A percentile compares a stretch with the other conserved stretches of the same genome.
Evolutionary conservation across 2,329 filamentous ascomycete genomes (phyloP).

Genomic region (Cordyceps cateniannulata): DNA sequence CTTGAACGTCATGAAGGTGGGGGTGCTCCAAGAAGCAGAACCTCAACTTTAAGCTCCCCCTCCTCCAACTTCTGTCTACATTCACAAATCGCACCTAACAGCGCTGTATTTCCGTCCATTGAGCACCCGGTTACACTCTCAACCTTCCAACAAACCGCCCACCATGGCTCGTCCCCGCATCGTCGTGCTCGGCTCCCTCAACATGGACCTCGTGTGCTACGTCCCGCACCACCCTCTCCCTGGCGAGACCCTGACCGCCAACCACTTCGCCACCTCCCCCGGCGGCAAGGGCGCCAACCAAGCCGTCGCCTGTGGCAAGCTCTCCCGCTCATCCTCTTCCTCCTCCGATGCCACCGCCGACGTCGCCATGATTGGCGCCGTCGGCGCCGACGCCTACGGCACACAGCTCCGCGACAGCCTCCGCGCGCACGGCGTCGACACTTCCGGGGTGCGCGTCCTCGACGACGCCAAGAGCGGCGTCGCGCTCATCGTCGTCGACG

Average conservation of each 20-base stretch:
- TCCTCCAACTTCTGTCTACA: background rate
- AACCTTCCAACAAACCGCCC: background rate
- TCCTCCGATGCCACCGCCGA: slow-evolving; percentile 28
- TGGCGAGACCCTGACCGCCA: slow-evolving; percentile 82
- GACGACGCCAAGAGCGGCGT: slow-evolving; percentile 55
- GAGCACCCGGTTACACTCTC: no score
- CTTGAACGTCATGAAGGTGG: background rate
- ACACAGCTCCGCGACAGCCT: slow-evolving; percentile 53
- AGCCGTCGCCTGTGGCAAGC: slow-evolving; percentile 78
- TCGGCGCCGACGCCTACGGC: slow-evolving; percentile 64
- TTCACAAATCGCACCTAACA: no score
- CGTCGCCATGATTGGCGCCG: slow-evolving; percentile 68
- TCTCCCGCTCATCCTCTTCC: slow-evolving; percentile 51
- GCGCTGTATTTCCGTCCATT: background rate
- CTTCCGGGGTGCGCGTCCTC: slow-evolving; percentile 41
- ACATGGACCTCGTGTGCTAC: slow-evolving; percentile 86
- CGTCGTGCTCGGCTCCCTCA: slow-evolving; percentile 84
- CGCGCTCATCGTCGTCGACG: slow-evolving; percentile 70
- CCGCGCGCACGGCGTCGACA: slow-evolving; percentile 54
- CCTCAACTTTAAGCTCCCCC: background rate
- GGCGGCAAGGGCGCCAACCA: slow-evolving; percentile 97
- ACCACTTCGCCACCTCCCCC: slow-evolving; percentile 69
- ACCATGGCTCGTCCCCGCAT: slow-evolving; percentile 45
- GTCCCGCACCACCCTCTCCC: slow-evolving; percentile 75
- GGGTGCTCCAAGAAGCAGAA: background rate